Conservation (phyloP, 495 filamentous ascomycete genomes). For the Hypoxylon lenormandii region DNA sequence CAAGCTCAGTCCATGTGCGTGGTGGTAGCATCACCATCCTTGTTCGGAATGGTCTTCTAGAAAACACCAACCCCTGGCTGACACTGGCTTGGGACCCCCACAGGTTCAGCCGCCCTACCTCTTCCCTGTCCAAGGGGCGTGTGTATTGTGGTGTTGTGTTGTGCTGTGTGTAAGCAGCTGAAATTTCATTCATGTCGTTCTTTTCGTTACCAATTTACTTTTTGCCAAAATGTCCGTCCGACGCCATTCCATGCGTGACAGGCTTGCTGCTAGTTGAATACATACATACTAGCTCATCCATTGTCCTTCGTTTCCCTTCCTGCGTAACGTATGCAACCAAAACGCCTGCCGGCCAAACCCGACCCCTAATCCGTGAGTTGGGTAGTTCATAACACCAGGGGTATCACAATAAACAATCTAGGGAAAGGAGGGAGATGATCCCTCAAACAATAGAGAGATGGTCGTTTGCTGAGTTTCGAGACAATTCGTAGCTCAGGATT, state of each 20-base stretch:
- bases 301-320: neutral
- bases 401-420: conserved; percentile 37
- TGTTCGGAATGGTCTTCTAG: conserved; percentile 19
- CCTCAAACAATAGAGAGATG: conserved; percentile 39
- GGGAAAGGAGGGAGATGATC: conserved; percentile 8
- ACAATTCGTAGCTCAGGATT: conserved; percentile 84
- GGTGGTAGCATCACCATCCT: conserved; percentile 11
- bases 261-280: no score
- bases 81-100: conserved; percentile 11
- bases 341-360: conserved; percentile 26
- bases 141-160: neutral
- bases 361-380: conserved; percentile 8
- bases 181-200: conserved; percentile 12
- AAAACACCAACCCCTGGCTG: conserved; percentile 23
- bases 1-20: conserved; percentile 4
- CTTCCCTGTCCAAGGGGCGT: neutral
- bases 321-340: conserved; percentile 24
- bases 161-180: conserved; percentile 16
- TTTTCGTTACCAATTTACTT: conserved; percentile 1
- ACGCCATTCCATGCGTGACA: conserved; percentile 7
- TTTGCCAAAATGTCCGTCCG: neutral
- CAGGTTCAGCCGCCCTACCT: conserved; percentile 10
- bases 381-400: conserved; percentile 20
- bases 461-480: conserved; percentile 45
- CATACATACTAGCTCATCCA: neutral